phyloP scores from a whole-genome alignment of 352 stramenopile genomes.

The Pythium aphanidermatum region DNA sequence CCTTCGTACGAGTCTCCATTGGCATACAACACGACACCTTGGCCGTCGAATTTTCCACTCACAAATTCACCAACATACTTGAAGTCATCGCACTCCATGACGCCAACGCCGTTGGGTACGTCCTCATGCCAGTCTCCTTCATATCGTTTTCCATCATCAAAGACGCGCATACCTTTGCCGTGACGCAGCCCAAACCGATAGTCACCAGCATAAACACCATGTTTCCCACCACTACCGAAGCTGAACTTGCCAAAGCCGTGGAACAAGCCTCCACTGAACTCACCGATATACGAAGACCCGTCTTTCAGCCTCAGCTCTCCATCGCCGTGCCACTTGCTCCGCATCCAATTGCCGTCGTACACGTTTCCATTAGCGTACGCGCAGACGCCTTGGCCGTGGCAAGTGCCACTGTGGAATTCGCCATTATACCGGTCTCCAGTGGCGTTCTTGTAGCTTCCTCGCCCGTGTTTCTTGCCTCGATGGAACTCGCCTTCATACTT shows the following conservation, averaged over 20 bases:
- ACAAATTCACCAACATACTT: constrained; percentile 60
- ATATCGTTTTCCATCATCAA: constrained; percentile 43
- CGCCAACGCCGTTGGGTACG: constrained; percentile 44
- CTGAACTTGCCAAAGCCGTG: constrained; percentile 54
- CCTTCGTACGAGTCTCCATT: constrained; percentile 76
- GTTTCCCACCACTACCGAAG: constrained; percentile 34
- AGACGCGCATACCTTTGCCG: constrained; percentile 55
- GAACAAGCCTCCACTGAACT: constrained; percentile 42
- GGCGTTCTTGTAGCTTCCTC: constrained; percentile 29
- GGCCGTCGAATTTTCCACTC: constrained; percentile 39
- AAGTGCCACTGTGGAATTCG: constrained; percentile 39
- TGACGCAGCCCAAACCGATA: constrained; percentile 48
- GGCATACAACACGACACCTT: constrained; percentile 44
- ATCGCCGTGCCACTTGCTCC: constrained; percentile 47
- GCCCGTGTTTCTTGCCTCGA: constrained; percentile 45
- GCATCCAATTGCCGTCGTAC: constrained; percentile 64
- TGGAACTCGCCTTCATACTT: constrained; percentile 64
- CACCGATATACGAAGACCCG: constrained; percentile 50
- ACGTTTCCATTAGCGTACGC: constrained; percentile 53
- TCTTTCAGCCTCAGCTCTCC: constrained; percentile 41
- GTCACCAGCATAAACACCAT: constrained; percentile 58
- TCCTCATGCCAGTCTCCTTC: constrained; percentile 67
- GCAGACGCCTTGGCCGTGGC: constrained; percentile 47
- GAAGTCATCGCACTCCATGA: constrained; percentile 41
- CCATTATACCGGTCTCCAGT: constrained; percentile 50